Evolutionary conservation across 495 filamentous ascomycete genomes (phyloP), one percentile per base, ranked within the genome.

Genomic region (Penicillium taxi): DNA sequence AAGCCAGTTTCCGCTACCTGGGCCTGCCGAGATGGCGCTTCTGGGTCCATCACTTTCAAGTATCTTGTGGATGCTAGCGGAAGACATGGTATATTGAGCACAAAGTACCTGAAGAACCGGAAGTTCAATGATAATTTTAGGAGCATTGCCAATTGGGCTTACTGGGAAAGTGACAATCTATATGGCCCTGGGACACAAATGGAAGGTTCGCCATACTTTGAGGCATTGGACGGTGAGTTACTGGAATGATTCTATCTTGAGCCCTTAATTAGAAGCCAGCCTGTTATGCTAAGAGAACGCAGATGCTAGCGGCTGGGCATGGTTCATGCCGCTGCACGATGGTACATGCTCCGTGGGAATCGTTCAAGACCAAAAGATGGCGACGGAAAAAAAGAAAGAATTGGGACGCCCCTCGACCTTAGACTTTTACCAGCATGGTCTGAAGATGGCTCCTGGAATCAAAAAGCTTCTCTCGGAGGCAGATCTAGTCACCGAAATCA

Each of bases 1-100:
- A 56, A 59, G 0, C 68, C 70, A 4, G 52, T 72, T 2, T 67
- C 69, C 5, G 72, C 70, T 21, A 39, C 41, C 9, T 75, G 63
- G 59, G 40, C 45, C 0, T 43, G 44, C 23, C 72, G 69, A 36
- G 67, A 71, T 29, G 63, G 61, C 9, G 57, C 25, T 15, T 41
- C 53, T 5, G 69, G 70, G n/a, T 29, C 13, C 6, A 54, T 63
- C 23, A 47, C 41, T 4, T 63, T 66, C 26, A 47, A 64, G n/a
- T 61, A 59, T 33, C 31, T 66, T 3, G 29, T 66, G 3, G 62
- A 66, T 50, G 62, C 58, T 3, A 62, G 53, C 38, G 62, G 60
- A 6, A 56, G 61, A n/a, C 44, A 23, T 4, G 58, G 60, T 18
- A 2, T 66, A 8, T 21, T 48, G 6, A 57, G 45, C 19, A 68